Evolutionary conservation across 352 stramenopile genomes (phyloP), one percentile per base, ranked within the genome.

Genomic region (Pythium periplocum): DNA sequence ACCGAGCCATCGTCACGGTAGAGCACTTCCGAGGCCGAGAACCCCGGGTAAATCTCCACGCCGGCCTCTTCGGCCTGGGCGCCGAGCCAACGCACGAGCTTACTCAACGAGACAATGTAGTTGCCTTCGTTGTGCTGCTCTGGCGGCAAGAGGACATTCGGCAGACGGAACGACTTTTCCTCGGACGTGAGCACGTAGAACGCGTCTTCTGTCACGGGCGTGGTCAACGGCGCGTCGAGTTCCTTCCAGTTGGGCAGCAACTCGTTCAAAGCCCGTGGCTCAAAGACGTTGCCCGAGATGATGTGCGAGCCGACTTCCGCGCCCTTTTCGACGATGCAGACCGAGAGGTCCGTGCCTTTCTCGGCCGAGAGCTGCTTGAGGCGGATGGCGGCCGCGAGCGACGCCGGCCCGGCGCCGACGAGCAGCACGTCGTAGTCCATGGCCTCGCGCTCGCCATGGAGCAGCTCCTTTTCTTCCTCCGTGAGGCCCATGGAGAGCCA

Each of bases 341-440:
- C 93, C 36, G 79, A 96, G 35, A 98, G 62, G 38, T 99, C 97
- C 43, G 80, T 94, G 66, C 88, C 86, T 51, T 97, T 90, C 64
- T 98, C 83, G 9, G 74, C 67, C 62, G 85, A 96, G 9, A 99
- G 78, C 75, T 99, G 97, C 78, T 99, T 99, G 51, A 99, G 70
- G 37, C 95, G 91, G 65, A 99, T 99, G 10, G 96, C 89, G 31
- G 97, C 93, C 12, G 94, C 78, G 12, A 99, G 86, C 67, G 95
- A 97, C 41, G 96, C 93, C 4, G 86, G 87, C 2, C 87, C 88
- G 6, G 74, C 85, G 54, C 84, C 84, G 8, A 94, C 96, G 69
- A 99, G 95, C 43, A 99, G 71, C 32, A 99, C 96, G 83, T 99
- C 97, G 83, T 98, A 99, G 62, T 98, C 93, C 96, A 98, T 98